These are phyloP conservation scores for Bruguiera sexangula DNA, from an alignment of 345 rosid genomes.

Conservation along the genomic window DNA sequence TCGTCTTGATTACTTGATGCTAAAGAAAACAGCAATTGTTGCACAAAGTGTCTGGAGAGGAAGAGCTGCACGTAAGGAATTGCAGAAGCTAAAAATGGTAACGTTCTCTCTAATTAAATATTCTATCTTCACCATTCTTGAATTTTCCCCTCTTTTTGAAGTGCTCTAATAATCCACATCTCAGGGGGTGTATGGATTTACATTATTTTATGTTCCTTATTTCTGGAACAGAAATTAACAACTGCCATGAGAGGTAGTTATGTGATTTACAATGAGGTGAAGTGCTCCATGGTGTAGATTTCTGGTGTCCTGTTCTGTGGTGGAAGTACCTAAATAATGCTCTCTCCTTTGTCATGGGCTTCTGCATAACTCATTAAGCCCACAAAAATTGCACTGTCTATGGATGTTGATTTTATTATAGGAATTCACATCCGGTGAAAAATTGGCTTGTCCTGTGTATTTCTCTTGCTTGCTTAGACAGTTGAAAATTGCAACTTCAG, in stretches of 20 bases:
- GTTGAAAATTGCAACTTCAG: not conserved
- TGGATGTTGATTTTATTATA: not conserved
- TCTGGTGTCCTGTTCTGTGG: not conserved
- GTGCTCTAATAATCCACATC: too few relatives aligned
- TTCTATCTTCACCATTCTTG: not conserved
- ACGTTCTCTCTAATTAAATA: not conserved
- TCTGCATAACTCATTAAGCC: not conserved
- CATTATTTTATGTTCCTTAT: too few relatives aligned
- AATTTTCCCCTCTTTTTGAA: too few relatives aligned
- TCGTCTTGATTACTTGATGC: conserved; percentile 47
- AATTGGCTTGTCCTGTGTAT: not conserved
- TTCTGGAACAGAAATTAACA: too few relatives aligned
- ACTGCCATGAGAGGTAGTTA: too few relatives aligned
- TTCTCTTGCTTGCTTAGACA: not conserved
- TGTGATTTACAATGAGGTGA: too few relatives aligned
- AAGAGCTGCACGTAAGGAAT: conserved; percentile 76
- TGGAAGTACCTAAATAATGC: not conserved
- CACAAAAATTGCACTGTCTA: too few relatives aligned
- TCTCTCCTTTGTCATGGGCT: not conserved
- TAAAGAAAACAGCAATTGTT: conserved; percentile 69
- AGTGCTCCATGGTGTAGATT: not conserved
- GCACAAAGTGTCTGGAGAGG: conserved; percentile 96
- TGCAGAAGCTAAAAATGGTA: conserved; percentile 79
- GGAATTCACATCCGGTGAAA: not conserved
- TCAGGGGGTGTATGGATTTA: too few relatives aligned